Percentiles rank a stretch among this genome's conserved stretches.
Conservation (phyloP, 1,284 basidiomycete genomes). For the Laetiporus sulphureus region DNA sequence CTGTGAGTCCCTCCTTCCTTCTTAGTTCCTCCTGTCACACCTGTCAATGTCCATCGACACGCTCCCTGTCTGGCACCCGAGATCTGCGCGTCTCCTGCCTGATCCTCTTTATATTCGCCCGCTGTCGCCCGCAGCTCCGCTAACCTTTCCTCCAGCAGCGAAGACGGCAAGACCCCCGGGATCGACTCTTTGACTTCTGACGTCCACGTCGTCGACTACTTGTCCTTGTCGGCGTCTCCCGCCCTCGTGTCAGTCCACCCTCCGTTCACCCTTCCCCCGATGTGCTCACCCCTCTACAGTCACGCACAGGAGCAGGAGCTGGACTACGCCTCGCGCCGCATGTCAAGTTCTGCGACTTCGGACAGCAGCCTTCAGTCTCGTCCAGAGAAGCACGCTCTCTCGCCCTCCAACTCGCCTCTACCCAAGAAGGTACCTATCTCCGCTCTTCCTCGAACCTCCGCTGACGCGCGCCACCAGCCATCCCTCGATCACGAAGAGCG, state of each 20-base stretch:
- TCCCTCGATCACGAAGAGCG: conserved; percentile 35
- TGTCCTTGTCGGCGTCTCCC: conserved; percentile 43
- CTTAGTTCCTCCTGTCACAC: conserved; percentile 9
- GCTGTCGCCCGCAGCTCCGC: conserved; percentile 1
- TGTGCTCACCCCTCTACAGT: conserved; percentile 13
- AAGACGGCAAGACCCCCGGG: conserved; percentile 14
- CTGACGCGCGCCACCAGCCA: conserved; percentile 44
- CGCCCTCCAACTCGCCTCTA: conserved; percentile 46
- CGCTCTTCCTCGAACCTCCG: conserved; percentile 14
- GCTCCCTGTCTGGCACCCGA: conserved; percentile 23
- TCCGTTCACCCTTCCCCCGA: conserved; percentile 11
- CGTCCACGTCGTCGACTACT: conserved; percentile 32
- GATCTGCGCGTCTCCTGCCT: conserved; percentile 19
- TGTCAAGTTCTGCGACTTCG: conserved; percentile 39
- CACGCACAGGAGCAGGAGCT: conserved; percentile 34
- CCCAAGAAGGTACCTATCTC: conserved; percentile 38
- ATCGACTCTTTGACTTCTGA: conserved; percentile 14
- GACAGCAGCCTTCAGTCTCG: conserved; percentile 53
- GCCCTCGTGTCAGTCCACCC: conserved; percentile 37
- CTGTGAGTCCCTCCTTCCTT: conserved; percentile 36
- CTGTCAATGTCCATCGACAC: conserved; percentile 10
- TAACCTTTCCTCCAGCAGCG: conserved; percentile 7
- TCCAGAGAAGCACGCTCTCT: conserved; percentile 49
- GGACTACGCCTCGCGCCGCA: conserved; percentile 28
- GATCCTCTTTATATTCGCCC: conserved; percentile 5